Conservation (phyloP, 2,329 filamentous ascomycete species). For the Phoma herbarum region DNA sequence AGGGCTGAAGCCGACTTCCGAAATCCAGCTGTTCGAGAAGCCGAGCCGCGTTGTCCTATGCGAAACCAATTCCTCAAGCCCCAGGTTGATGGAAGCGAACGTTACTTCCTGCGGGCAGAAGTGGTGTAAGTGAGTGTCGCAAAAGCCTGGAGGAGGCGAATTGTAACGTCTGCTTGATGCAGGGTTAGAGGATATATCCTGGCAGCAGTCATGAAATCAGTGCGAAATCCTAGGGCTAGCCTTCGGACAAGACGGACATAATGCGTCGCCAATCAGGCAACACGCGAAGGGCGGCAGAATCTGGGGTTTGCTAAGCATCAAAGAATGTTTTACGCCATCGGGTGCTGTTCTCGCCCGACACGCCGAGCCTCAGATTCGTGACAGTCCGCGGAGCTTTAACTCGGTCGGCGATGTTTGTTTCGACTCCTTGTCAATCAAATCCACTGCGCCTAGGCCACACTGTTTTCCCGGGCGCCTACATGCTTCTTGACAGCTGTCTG, state of each 20-base stretch:
- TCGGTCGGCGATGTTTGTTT: neutral
- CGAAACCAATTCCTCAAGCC: neutral
- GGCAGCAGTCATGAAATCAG: slow-evolving; percentile 36
- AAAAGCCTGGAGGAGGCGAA: slow-evolving; percentile 9
- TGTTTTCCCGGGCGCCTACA: neutral
- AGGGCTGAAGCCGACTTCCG: slow-evolving; percentile 8
- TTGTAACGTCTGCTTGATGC: slow-evolving; percentile 12
- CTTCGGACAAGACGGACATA: slow-evolving; percentile 40
- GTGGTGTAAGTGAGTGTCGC: neutral
- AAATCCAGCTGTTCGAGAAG: slow-evolving; percentile 1
- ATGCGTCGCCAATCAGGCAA: slow-evolving; percentile 33
- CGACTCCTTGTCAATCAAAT: neutral
- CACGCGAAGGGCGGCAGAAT: slow-evolving; percentile 27
- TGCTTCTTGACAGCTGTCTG: slow-evolving; percentile 8
- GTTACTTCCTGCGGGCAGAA: neutral
- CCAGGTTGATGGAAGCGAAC: slow-evolving; percentile 3
- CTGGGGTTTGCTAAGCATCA: slow-evolving; percentile 42
- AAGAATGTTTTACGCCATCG: slow-evolving; percentile 33
- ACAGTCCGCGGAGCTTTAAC: slow-evolving; percentile 3
- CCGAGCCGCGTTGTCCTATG: neutral
- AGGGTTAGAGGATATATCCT: slow-evolving; percentile 23
- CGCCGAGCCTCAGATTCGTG: slow-evolving; percentile 23
- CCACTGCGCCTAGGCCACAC: neutral
- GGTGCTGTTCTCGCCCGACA: slow-evolving; percentile 27
- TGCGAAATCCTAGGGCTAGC: slow-evolving; percentile 30